These are phyloP conservation scores for Starmerella apis DNA, from an alignment of 805 yeast genomes.

Conservation along the genomic window DNA sequence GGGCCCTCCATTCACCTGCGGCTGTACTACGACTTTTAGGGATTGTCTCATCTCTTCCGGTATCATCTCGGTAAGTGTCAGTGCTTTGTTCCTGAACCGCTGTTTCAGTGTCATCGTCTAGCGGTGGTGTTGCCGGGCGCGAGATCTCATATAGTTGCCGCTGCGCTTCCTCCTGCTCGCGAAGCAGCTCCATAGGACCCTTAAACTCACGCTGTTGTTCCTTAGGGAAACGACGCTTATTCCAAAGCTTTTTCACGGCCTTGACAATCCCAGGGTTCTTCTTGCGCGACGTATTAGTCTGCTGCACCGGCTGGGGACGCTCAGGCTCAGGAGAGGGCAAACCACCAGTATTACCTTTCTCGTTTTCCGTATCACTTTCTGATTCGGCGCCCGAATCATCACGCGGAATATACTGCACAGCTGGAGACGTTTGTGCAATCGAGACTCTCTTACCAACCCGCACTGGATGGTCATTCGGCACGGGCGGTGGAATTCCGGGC, in stretches of 20 bases:
- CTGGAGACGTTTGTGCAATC: constrained; percentile 1
- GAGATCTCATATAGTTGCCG: background rate
- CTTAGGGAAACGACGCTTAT: background rate
- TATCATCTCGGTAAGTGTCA: too few species aligned
- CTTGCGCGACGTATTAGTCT: background rate
- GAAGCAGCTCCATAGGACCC: constrained; percentile 2
- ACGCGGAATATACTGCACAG: constrained; percentile 1
- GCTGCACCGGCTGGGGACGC: background rate
- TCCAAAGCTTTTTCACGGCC: constrained; percentile 2
- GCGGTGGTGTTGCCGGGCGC: background rate
- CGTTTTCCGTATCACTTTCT: background rate
- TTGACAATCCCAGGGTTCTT: constrained; percentile 3
- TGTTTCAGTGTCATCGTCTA: background rate
- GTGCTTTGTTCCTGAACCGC: background rate
- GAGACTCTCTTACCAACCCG: constrained; percentile 4
- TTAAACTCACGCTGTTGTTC: constrained; percentile 5
- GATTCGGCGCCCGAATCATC: background rate
- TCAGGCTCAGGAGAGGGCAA: constrained; percentile 1
- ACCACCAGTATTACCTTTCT: background rate
- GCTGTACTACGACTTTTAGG: background rate
- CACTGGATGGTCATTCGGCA: background rate
- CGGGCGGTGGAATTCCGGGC: constrained; percentile 4
- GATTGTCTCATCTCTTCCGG: too few species aligned
- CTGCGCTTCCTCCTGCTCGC: constrained; percentile 2
- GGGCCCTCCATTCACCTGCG: background rate